A percentile compares a stretch with the other conserved stretches of the same genome.
These are phyloP conservation scores for Globisporangium spinosum DNA, from an alignment of 352 stramenopile species.

Conservation along the genomic window DNA sequence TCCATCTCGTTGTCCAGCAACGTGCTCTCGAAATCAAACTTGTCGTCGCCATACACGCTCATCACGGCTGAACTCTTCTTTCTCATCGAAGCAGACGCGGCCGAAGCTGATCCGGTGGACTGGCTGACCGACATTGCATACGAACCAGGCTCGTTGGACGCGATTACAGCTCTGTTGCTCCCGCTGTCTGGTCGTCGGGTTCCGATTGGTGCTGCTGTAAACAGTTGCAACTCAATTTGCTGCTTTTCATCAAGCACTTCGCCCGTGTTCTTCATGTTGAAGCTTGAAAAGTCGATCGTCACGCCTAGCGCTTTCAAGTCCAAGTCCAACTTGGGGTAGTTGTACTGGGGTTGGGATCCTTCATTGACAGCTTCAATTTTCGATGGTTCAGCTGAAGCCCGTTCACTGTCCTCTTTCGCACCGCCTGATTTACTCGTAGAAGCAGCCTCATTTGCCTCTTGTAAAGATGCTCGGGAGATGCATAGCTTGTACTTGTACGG, in stretches of 20 bases:
- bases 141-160: constrained; percentile 8
- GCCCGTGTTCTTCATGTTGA: constrained; percentile 44
- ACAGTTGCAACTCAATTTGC: constrained; percentile 84
- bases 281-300: constrained; percentile 49
- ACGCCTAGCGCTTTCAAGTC: constrained; percentile 63
- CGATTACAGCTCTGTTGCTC: constrained; percentile 12
- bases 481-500: constrained; percentile 94
- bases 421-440: constrained; percentile 25
- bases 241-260: constrained; percentile 83
- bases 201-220: constrained; percentile 83
- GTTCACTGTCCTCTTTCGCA: constrained; percentile 12
- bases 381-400: background rate
- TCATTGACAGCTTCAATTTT: background rate
- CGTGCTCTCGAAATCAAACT: constrained; percentile 70
- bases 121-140: constrained; percentile 23
- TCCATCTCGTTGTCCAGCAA: constrained; percentile 59
- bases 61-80: constrained; percentile 22
- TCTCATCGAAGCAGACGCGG: constrained; percentile 19
- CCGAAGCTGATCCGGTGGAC: constrained; percentile 17
- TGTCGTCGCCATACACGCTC: constrained; percentile 28
- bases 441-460: constrained; percentile 59
- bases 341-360: constrained; percentile 26
- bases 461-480: constrained; percentile 59
- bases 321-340: constrained; percentile 46
- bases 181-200: constrained; percentile 48